Evolutionary conservation across 1,284 basidiomycete species (phyloP).

Genomic region (Cutaneotrichosporon sp.): DNA sequence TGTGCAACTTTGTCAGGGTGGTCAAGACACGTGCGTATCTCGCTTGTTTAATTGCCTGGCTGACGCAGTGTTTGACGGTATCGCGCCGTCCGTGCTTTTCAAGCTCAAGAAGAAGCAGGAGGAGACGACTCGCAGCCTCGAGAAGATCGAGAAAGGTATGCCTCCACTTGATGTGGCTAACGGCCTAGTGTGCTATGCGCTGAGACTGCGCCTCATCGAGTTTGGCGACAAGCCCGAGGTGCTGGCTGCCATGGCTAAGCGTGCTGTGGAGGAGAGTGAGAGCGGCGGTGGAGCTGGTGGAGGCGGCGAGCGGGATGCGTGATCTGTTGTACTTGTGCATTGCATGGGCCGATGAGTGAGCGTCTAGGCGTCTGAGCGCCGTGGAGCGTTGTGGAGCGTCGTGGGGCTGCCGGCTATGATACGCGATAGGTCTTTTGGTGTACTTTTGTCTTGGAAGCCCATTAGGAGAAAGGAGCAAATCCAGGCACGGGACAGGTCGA

Average conservation of each 20-base stretch:
- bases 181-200: slow-evolving; percentile 50
- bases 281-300: slow-evolving; percentile 20
- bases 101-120: slow-evolving; percentile 81
- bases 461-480: neutral
- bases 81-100: slow-evolving; percentile 33
- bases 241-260: slow-evolving; percentile 47
- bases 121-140: slow-evolving; percentile 78
- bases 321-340: slow-evolving; percentile 7
- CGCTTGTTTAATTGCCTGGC: neutral
- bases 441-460: neutral
- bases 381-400: neutral
- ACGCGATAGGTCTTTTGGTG: neutral
- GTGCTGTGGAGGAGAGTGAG: slow-evolving; percentile 48
- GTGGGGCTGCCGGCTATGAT: neutral
- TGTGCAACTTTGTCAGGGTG: slow-evolving; percentile 73
- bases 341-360: slow-evolving; percentile 2
- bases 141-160: slow-evolving; percentile 92
- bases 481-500: neutral
- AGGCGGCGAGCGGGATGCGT: neutral
- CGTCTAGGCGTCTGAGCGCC: neutral
- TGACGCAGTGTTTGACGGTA: slow-evolving; percentile 41
- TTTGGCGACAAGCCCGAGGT: slow-evolving; percentile 53
- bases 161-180: neutral
- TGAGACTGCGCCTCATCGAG: slow-evolving; percentile 49
- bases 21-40: slow-evolving; percentile 61